Conservation (phyloP, 164 flowering plant genomes). For the Stephania cephalantha region DNA sequence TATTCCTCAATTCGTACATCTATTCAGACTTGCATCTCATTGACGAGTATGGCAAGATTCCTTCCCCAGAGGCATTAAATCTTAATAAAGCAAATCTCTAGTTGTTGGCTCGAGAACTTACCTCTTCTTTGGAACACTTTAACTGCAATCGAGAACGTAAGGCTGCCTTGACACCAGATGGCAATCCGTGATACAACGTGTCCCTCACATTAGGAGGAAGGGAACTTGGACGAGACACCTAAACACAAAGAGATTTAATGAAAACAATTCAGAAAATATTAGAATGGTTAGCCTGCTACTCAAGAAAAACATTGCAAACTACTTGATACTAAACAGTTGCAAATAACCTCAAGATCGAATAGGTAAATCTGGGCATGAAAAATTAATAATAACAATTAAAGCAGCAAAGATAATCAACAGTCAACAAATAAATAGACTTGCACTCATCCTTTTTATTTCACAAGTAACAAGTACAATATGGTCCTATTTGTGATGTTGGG, state of each 20-base stretch:
- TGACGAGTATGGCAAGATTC: not conserved
- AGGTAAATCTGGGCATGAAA: too few species aligned
- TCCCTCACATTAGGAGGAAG: slow-evolving; percentile 68
- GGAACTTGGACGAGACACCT: slow-evolving; percentile 65
- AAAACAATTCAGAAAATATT: not conserved
- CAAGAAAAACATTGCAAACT: too few species aligned
- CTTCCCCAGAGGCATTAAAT: not conserved
- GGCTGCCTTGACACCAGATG: slow-evolving; percentile 45
- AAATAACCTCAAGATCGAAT: too few species aligned
- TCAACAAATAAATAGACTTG: too few species aligned
- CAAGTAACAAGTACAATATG: too few species aligned
- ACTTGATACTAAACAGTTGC: too few species aligned
- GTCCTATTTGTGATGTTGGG: too few species aligned
- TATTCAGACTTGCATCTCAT: not conserved
- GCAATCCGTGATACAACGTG: slow-evolving; percentile 53
- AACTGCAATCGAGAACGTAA: slow-evolving; percentile 45
- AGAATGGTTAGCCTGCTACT: too few species aligned
- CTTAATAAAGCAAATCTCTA: not conserved
- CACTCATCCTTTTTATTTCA: not conserved
- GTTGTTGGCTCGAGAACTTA: slow-evolving; percentile 15
- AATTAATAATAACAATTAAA: too few species aligned
- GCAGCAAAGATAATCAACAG: too few species aligned
- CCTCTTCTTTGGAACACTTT: slow-evolving; percentile 42
- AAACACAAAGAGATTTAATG: not conserved
- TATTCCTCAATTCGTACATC: too few species aligned